Evolutionary conservation across 1,284 basidiomycete species (phyloP), one percentile per base, ranked within the genome.

Genomic region (Irpex sp.): DNA sequence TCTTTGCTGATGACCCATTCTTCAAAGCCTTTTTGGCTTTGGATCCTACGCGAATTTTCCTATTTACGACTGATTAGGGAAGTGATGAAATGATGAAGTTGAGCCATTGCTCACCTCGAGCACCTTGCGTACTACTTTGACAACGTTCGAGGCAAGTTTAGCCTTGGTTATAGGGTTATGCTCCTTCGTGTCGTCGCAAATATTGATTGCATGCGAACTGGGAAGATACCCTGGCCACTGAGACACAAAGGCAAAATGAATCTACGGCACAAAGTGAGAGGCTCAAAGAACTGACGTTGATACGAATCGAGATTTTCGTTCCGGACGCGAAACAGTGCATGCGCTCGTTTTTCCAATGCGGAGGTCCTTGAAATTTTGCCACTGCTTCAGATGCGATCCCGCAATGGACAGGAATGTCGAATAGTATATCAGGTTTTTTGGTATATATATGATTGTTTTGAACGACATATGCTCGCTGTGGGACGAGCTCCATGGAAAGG

Each of bases 211-310:
- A 31, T 7, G 31, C 6, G 7, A 7, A 0, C 4, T 9, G 4
- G 58, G 21, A 47, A 7, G 15, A 57, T 63, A 59, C 4, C 58
- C 58, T 9, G 58, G 62, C 62, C 58, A 63, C 57, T 59, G 31
- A 15, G 7, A 44, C 26, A 21, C n/a, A 6, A 26, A 26, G 21
- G 21, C 21, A 26, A 26, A 26, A 26, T 26, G 21, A 26, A 26
- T 26, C 21, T 26, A 26, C 21, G 21, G 21, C 21, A 26, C 21
- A 26, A 26, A 26, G 21, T 26, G 21, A 26, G 7, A 8, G 38
- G 15, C 7, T 40, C 8, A 40, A 9, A 40, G 38, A 9, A 49
- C 60, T 49, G 4, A 62, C 60, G 13, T 49, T 34, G 31, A 62
- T 40, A 7, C 60, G 17, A 7, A 57, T 19, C 4, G 19, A 4